Base-by-base conservation (phyloP, 495 filamentous ascomycete genomes). In the Penicillium silybi region DNA sequence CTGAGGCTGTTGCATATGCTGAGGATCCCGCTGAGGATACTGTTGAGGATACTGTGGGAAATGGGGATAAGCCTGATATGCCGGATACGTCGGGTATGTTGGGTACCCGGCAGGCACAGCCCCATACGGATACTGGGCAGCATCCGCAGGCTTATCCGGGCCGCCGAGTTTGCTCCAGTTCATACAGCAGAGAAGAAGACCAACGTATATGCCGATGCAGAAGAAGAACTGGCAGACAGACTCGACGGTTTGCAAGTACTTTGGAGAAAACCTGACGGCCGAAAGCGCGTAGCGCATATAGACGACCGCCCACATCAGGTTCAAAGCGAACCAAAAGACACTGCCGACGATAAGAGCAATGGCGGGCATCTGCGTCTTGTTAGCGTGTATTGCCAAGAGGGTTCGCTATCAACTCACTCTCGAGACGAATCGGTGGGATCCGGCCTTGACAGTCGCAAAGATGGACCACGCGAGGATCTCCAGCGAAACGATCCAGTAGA, bases 401-500 rank as follows among this genome's bases (percentile, higher is more conserved):
- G n/a, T 18, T 39, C 6, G 26, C 6, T 39, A 17, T 35, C 19
- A 11, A 41, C 58, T 57, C 47, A 66, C 63, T 49, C 40, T 56
- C 1, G 63, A 61, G 22, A 37, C 10, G 15, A 64, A 66, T 8
- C 55, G 53, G 26, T 57, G 45, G 3, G 44, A 52, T 2, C 61
- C 54, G 9, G 61, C 55, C 47, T 66, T 66, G 29, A 55, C 44
- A 8, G 43, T 39, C 22, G 61, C 51, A 43, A 57, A 59, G 17
- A 62, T 44, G 11, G 43, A 13, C 58, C 58, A 64, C 10, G 45
- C 48, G 1, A 64, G 22, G n/a, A 66, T 52, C 34, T 66, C 63
- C 42, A 59, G 13, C 1, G 63, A 54, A 7, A 62, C 17, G 6
- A 64, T 1, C 45, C 52, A 64, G 39, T 47, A 59, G 7, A 64